Evolutionary conservation across 306 rosid genomes (phyloP).

Genomic region (Cicer pinnatifidum): DNA sequence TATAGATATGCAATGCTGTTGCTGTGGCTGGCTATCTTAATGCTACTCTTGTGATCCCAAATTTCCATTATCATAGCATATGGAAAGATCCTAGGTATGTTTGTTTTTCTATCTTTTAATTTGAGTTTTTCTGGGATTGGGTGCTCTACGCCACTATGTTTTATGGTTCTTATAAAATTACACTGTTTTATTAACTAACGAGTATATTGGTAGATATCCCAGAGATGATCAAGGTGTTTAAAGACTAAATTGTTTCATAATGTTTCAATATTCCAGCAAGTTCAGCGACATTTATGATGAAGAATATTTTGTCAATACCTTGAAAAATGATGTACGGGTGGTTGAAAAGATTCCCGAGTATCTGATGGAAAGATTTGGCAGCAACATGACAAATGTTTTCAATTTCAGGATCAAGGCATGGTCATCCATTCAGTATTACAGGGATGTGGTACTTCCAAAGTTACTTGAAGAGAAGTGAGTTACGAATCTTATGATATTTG

Average conservation of each 20-base stretch:
- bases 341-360: constrained; percentile 81
- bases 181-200: background rate
- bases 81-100: constrained; percentile 94
- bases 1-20: constrained; percentile 88
- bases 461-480: constrained; percentile 94
- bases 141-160: background rate
- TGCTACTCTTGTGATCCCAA: constrained; percentile 87
- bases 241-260: constrained; percentile 36
- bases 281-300: constrained; percentile 87
- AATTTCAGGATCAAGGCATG: constrained; percentile 97
- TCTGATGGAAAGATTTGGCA: constrained; percentile 94
- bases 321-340: constrained; percentile 81
- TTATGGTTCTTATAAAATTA: constrained; percentile 22
- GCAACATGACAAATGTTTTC: constrained; percentile 84
- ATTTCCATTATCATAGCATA: constrained; percentile 84
- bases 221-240: constrained; percentile 18
- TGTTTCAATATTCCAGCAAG: constrained; percentile 67
- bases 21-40: constrained; percentile 91
- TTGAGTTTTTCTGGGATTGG: constrained; percentile 15
- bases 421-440: constrained; percentile 81
- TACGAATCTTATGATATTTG: background rate
- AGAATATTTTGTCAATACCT: constrained; percentile 68
- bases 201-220: constrained; percentile 28
- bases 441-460: constrained; percentile 83
- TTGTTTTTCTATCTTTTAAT: background rate